A percentile compares a stretch with the other conserved stretches of the same genome.
Evolutionary conservation across 805 yeast species (phyloP).

Genomic region (Candida tibetensis): DNA sequence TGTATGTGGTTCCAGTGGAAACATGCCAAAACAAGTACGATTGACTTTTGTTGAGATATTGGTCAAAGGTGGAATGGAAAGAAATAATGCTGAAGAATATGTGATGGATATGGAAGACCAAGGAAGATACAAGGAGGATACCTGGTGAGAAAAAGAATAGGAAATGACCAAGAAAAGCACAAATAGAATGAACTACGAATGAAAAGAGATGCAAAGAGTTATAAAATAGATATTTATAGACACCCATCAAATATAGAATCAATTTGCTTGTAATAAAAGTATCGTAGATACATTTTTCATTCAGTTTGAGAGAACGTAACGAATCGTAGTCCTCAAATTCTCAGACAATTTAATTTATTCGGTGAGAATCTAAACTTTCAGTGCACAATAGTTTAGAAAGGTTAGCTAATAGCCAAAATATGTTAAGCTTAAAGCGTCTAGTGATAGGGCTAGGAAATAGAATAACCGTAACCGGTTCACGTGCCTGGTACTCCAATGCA

Average conservation of each 20-base stretch:
- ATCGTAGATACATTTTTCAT: no score
- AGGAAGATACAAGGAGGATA: slow-evolving; percentile 78
- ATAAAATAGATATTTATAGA: not conserved
- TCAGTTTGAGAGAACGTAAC: no score
- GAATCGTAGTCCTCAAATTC: no score
- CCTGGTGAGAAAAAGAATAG: slow-evolving; percentile 58
- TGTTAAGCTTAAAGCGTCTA: no score
- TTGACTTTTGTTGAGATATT: slow-evolving; percentile 70
- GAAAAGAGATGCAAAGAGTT: no score
- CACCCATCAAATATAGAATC: slow-evolving; percentile 1
- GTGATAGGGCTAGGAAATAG: not conserved
- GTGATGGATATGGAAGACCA: slow-evolving; percentile 58
- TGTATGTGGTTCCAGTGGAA: slow-evolving; percentile 91
- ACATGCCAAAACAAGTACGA: slow-evolving; percentile 88
- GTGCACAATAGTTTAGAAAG: no score
- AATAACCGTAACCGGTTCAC: no score
- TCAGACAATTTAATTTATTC: no score
- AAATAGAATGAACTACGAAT: not conserved
- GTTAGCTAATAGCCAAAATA: no score
- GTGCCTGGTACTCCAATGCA: not conserved
- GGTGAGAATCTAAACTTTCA: no score
- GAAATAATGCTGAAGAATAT: slow-evolving; percentile 48
- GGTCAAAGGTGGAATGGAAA: slow-evolving; percentile 40
- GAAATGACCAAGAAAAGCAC: not conserved
- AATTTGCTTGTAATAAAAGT: no score